Base-by-base conservation (phyloP, 2,329 filamentous ascomycete genomes). In the Parafenestella ontariensis region DNA sequence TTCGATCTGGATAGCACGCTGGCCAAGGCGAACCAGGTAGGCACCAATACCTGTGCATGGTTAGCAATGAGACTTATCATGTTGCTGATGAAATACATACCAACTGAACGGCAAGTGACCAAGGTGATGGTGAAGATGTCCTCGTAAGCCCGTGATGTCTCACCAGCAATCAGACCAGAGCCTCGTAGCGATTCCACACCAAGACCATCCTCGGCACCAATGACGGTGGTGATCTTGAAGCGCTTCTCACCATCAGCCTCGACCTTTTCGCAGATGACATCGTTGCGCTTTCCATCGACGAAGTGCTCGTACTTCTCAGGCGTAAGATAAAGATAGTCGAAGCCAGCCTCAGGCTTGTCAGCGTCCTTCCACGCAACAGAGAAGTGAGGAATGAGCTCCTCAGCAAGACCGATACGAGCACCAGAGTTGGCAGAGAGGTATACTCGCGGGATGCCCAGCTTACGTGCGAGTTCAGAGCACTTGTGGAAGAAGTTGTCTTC, bases 401-500 rank as follows among this genome's bases (percentile, higher is more conserved):
- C 93, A 57, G 95, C 95, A 78, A 99, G 89, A 72, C 95, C 95
- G 68, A 99, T 91, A 73, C 95, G 93, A 64, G 95, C 95, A 85
- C 95, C 95, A 55, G 95, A 99, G 85, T 99, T 99, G 76, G 95
- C 95, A 76, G 95, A 99, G 55, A 99, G 83, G 81, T 99, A 99
- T 75, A 99, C 94, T 67, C 95, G 91, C 21, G 95, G 95, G 70
- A 99, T 96, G 34, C 95, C 95, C 58, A 97, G 83, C 82, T 92
- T 94, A 69, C 93, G 89, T 59, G 95, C 95, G 64, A 97, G 84
- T 79, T 99, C 93, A 9, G 95, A 98, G 82, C 95, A 99, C 85
- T 98, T 97, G 84, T 96, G 85, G 87, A 99, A 99, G 87, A 96
- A 99, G 69, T 91, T 89, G 78, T 99, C 95, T 81, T 99, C 95